Evolutionary conservation across 2,329 filamentous ascomycete species (phyloP).

Genomic region (Botrytis medusae): DNA sequence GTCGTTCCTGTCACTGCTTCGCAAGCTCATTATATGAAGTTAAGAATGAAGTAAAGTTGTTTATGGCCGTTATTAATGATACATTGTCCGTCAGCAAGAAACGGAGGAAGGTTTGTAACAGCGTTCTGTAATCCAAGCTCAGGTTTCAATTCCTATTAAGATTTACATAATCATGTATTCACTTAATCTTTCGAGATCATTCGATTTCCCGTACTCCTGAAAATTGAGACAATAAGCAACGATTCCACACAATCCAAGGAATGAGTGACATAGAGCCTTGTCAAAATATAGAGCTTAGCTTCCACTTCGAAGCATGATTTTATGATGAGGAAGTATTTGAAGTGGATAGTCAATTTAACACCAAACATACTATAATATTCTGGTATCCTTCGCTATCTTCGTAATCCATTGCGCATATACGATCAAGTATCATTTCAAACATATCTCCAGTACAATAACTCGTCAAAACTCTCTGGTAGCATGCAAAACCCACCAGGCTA

Average conservation of each 20-base stretch:
- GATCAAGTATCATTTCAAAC: not conserved
- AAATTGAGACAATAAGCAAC: not conserved
- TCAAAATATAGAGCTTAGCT: not conserved
- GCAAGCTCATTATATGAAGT: not conserved
- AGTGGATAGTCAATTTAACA: not conserved
- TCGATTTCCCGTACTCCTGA: not conserved
- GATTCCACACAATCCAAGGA: not conserved
- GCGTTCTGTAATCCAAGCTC: not conserved
- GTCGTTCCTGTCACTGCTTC: not conserved
- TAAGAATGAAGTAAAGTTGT: not conserved
- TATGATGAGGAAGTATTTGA: not conserved
- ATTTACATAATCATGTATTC: not conserved
- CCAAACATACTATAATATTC: too few relatives aligned
- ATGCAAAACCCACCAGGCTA: not conserved
- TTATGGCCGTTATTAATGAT: not conserved
- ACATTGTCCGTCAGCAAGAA: fast-evolving
- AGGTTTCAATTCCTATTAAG: not conserved
- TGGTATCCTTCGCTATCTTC: too few relatives aligned
- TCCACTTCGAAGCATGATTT: not conserved
- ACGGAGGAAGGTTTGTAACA: fast-evolving
- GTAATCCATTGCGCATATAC: not conserved
- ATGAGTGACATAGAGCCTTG: not conserved
- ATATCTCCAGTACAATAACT: too few relatives aligned
- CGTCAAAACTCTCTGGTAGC: not conserved
- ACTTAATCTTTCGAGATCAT: not conserved